A percentile compares a stretch with the other conserved stretches of the same genome.
Evolutionary conservation across 108 stramenopile genomes (phyloP).

Genomic region (Fragilaria radians): DNA sequence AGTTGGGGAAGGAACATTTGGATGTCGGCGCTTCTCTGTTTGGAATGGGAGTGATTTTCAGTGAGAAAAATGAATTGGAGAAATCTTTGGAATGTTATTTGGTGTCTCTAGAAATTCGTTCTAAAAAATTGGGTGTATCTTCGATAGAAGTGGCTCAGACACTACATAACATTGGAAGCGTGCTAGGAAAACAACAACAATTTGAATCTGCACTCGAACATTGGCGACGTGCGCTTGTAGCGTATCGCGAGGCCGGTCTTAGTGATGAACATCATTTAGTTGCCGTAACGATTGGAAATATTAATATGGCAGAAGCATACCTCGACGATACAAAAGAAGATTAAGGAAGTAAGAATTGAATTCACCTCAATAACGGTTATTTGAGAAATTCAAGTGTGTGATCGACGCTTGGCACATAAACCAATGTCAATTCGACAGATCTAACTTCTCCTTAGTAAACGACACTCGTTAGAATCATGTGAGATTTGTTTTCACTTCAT

Average conservation of each 20-base stretch:
- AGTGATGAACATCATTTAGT: slow-evolving; percentile 45
- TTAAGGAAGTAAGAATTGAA: too few species aligned
- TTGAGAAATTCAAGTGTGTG: too few species aligned
- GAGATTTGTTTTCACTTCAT: too few species aligned
- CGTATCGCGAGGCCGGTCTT: slow-evolving; percentile 41
- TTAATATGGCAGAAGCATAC: slow-evolving; percentile 46
- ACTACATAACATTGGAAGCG: slow-evolving; percentile 46
- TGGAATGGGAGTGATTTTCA: slow-evolving; percentile 44
- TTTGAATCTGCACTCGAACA: slow-evolving; percentile 37
- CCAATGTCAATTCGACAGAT: too few species aligned
- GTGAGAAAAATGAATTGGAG: slow-evolving; percentile 22
- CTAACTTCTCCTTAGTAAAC: too few species aligned
- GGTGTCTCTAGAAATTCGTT: slow-evolving; percentile 26
- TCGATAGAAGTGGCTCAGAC: slow-evolving; percentile 36
- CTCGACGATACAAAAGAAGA: slow-evolving; percentile 6
- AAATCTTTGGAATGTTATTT: slow-evolving; percentile 40
- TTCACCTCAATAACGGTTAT: too few species aligned
- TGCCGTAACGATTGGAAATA: slow-evolving; percentile 45
- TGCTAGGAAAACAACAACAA: slow-evolving; percentile 24
- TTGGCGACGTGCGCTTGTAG: slow-evolving; percentile 40
- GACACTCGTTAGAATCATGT: too few species aligned
- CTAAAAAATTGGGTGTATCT: background rate
- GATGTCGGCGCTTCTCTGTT: slow-evolving; percentile 42
- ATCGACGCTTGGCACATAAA: too few species aligned
- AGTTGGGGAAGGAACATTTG: slow-evolving; percentile 23